phyloP scores from a whole-genome alignment of 805 yeast species.

The Kodamaea leandrae region DNA sequence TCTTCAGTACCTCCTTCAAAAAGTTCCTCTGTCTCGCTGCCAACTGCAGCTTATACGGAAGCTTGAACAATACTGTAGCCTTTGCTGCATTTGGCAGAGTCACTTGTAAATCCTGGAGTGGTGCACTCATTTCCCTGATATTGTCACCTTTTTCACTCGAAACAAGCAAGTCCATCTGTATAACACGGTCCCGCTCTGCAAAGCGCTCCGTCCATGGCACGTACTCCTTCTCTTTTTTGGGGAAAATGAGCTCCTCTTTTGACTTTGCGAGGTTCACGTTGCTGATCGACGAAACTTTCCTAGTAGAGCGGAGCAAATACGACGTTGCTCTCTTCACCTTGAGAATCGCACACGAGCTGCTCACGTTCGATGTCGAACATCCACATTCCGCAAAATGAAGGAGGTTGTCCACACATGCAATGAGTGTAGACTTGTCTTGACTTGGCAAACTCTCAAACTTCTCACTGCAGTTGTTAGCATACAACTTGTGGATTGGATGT shows the following conservation, averaged over 20 bases:
- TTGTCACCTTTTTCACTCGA: slow-evolving; percentile 11
- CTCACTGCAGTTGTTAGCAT: slow-evolving; percentile 23
- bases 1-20: slow-evolving; percentile 6
- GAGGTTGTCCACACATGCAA: slow-evolving; percentile 61
- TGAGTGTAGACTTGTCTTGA: slow-evolving; percentile 51
- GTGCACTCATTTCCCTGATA: slow-evolving; percentile 10
- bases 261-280: slow-evolving; percentile 35
- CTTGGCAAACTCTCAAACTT: slow-evolving; percentile 56
- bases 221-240: slow-evolving; percentile 29
- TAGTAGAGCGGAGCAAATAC: slow-evolving; percentile 55
- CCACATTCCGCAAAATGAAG: slow-evolving; percentile 65
- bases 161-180: slow-evolving; percentile 21
- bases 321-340: slow-evolving; percentile 63
- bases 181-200: slow-evolving; percentile 26
- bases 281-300: slow-evolving; percentile 45
- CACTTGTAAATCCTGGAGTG: not conserved
- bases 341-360: slow-evolving; percentile 51
- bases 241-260: slow-evolving; percentile 36
- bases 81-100: slow-evolving; percentile 7
- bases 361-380: slow-evolving; percentile 44
- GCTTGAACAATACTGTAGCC: slow-evolving; percentile 15
- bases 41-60: slow-evolving; percentile 27
- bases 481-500: slow-evolving; percentile 69
- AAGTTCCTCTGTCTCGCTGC: slow-evolving; percentile 18
- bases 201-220: slow-evolving; percentile 38